Base-by-base conservation (phyloP, 306 rosid species). In the Glycyrrhiza uralensis region DNA sequence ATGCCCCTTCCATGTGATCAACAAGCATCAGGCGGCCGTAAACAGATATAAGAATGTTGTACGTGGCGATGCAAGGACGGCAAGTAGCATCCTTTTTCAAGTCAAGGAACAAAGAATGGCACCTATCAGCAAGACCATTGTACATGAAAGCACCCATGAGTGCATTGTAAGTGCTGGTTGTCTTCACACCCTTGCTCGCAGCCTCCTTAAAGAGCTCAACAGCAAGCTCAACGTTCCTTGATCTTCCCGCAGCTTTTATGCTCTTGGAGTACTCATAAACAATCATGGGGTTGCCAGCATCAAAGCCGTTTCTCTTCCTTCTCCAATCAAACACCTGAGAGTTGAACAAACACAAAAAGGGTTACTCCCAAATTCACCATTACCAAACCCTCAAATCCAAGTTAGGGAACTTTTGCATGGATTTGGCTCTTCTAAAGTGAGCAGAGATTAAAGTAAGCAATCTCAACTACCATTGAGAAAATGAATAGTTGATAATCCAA, bases 251-350 rank as follows among this genome's bases (percentile, higher is more conserved):
- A 64, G 69, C 50, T 69, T 57, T 69, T 66, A 89, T 90, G 55
- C 88, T 90, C 82, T 83, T 87, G 57, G 86, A 61, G 71, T 88
- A 93, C 83, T 90, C 97, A 49, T 20, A 60, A 0, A 69, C 7
- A 41, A 72, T 42, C 81, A 87, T 76, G 6, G 86, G 84, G 66
- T 36, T 18, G 36, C 65, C 77, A 60, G 1, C 28, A 29, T 22
- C 69, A 3, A 22, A 83, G 29, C 26, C 66, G 14, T 62, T 70
- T 61, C 89, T 85, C 32, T 58, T 72, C 60, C 90, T 85, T 74
- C 88, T 84, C 96, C 97, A 93, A 57, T 80, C 38, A 50, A 93
- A 66, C 51, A 93, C 96, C 97, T 93, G 62, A 68, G 19, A 68
- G 30, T 45, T 38, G 63, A 15, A 9, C 19, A n/a, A 64, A 59